Evolutionary conservation across 257 asterid genomes (phyloP).

Genomic region (Cynanchum wilfordii): DNA sequence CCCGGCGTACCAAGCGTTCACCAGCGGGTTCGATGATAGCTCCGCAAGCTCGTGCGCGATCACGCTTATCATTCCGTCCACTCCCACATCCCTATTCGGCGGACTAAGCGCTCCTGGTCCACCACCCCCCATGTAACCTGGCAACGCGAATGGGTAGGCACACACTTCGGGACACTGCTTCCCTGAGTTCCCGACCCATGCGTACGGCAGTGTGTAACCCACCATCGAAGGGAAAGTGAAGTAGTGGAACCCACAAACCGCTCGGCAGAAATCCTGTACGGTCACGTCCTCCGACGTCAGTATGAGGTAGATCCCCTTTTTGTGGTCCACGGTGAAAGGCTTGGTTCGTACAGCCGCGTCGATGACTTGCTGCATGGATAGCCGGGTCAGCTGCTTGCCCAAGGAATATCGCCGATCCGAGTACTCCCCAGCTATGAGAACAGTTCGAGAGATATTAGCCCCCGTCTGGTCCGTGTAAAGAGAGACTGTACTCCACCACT

Average conservation of each 20-base stretch:
- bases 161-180: slow-evolving; percentile 93
- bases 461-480: slow-evolving; percentile 87
- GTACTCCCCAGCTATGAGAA: slow-evolving; percentile 72
- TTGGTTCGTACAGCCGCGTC: slow-evolving; percentile 63
- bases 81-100: slow-evolving; percentile 72
- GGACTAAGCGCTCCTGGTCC: slow-evolving; percentile 53
- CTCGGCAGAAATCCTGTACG: slow-evolving; percentile 86
- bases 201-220: slow-evolving; percentile 74
- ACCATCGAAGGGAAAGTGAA: slow-evolving; percentile 86
- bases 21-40: slow-evolving; percentile 80
- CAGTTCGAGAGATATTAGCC: slow-evolving; percentile 60
- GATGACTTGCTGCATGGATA: slow-evolving; percentile 65
- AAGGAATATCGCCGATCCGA: slow-evolving; percentile 59
- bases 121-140: slow-evolving; percentile 74
- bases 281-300: slow-evolving; percentile 78
- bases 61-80: slow-evolving; percentile 91
- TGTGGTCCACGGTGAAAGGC: slow-evolving; percentile 79
- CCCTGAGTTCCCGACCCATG: slow-evolving; percentile 90
- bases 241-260: slow-evolving; percentile 94
- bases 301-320: slow-evolving; percentile 73
- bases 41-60: slow-evolving; percentile 92
- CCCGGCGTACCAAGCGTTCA: slow-evolving; percentile 98
- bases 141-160: slow-evolving; percentile 82
- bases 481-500: slow-evolving; percentile 84
- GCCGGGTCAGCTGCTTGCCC: slow-evolving; percentile 60